These are phyloP conservation scores for Starmerella etchellsii DNA, from an alignment of 805 yeast genomes.

Conservation along the genomic window DNA sequence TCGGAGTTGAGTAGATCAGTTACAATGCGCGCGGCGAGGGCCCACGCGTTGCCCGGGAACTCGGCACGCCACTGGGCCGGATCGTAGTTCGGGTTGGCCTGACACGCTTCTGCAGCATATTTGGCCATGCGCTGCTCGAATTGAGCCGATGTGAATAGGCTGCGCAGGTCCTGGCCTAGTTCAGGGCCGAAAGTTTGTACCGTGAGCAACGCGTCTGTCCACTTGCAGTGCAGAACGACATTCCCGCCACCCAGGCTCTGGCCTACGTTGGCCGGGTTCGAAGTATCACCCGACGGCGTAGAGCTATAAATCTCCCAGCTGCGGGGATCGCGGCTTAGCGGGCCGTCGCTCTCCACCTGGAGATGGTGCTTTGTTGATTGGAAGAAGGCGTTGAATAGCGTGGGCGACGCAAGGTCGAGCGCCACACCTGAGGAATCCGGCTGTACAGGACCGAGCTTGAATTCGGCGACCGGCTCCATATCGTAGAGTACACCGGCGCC, in stretches of 20 bases:
- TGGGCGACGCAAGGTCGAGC: background rate
- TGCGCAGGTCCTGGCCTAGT: slow-evolving; percentile 37
- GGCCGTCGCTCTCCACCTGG: slow-evolving; percentile 13
- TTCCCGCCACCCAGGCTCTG: background rate
- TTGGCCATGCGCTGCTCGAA: slow-evolving; percentile 36
- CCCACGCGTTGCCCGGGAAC: slow-evolving; percentile 6
- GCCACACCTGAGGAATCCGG: background rate
- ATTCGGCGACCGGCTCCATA: slow-evolving; percentile 11
- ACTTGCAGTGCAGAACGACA: slow-evolving; percentile 18
- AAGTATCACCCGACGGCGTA: background rate
- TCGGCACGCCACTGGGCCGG: background rate
- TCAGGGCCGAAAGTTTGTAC: slow-evolving; percentile 21
- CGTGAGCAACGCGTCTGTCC: slow-evolving; percentile 16
- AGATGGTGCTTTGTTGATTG: slow-evolving; percentile 19
- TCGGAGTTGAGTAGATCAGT: slow-evolving; percentile 6
- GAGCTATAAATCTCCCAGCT: slow-evolving; percentile 14
- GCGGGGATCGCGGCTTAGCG: background rate
- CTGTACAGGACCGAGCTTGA: background rate
- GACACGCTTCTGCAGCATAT: background rate
- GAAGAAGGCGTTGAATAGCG: slow-evolving; percentile 13
- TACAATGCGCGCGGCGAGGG: slow-evolving; percentile 8
- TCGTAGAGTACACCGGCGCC: slow-evolving; percentile 16
- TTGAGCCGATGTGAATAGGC: slow-evolving; percentile 35
- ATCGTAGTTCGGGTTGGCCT: background rate
- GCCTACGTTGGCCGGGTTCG: background rate